Conservation (phyloP, 176 grass and related monocot genomes). For the Phoenix dactylifera region DNA sequence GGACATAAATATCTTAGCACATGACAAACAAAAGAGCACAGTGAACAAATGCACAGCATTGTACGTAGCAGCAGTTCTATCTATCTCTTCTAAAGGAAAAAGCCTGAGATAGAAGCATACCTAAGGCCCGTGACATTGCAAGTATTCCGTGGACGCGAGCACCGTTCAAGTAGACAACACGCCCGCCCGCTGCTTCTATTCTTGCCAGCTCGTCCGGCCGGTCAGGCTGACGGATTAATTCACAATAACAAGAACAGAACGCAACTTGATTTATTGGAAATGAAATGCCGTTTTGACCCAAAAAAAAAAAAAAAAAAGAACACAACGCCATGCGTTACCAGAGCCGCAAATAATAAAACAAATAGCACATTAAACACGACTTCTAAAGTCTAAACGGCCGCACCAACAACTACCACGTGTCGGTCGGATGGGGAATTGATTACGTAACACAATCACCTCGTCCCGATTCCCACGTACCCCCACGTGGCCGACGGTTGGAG, state of each 20-base stretch:
- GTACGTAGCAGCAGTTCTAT: too few relatives aligned
- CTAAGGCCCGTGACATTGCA: conserved; percentile 86
- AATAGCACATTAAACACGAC: too few relatives aligned
- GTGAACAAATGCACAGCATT: too few relatives aligned
- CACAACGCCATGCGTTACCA: neutral
- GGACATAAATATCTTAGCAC: too few relatives aligned
- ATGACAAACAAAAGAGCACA: too few relatives aligned
- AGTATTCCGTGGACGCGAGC: conserved; percentile 73
- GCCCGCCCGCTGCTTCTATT: conserved; percentile 56
- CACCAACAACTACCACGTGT: too few relatives aligned
- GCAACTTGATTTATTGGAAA: too few relatives aligned
- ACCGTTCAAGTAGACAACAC: conserved; percentile 51
- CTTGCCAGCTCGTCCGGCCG: conserved; percentile 59
- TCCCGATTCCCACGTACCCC: neutral
- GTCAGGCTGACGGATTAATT: conserved; percentile 42
- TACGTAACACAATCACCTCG: conserved; percentile 2
- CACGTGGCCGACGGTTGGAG: neutral
- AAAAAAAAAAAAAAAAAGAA: too few relatives aligned
- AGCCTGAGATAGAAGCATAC: conserved; percentile 16
- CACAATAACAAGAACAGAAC: neutral
- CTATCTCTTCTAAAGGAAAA: too few relatives aligned
- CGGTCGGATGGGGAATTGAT: neutral
- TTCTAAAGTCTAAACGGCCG: too few relatives aligned
- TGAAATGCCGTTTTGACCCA: too few relatives aligned
- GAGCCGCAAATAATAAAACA: too few relatives aligned